phyloP scores from a whole-genome alignment of 768 basidiomycete species.

The Tephrocybe sp. region DNA sequence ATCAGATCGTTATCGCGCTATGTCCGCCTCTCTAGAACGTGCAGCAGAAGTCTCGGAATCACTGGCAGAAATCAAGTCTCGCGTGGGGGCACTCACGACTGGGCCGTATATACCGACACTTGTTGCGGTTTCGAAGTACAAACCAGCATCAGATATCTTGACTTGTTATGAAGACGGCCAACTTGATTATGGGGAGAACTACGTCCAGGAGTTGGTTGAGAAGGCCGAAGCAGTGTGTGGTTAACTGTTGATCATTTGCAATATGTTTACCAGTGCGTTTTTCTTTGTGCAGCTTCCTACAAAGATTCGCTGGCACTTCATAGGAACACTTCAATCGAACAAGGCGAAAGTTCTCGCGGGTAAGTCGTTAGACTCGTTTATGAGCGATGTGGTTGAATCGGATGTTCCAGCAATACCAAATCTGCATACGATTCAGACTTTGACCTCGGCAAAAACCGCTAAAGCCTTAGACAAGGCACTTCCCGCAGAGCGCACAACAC shows the following conservation, averaged over 20 bases:
- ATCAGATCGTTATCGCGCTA: conserved; percentile 11
- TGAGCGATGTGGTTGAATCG: not conserved
- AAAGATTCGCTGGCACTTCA: conserved; percentile 96
- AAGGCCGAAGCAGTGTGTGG: conserved; percentile 67
- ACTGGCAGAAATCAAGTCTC: conserved; percentile 50
- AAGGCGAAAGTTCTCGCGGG: conserved; percentile 89
- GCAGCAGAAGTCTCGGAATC: conserved; percentile 51
- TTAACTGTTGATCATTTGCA: conserved; percentile 1
- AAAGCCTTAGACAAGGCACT: conserved; percentile 76
- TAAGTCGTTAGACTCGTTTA: conserved; percentile 29
- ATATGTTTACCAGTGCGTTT: conserved; percentile 3
- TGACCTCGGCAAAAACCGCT: conserved; percentile 81
- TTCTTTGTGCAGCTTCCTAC: conserved; percentile 62
- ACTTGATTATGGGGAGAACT: conserved; percentile 96
- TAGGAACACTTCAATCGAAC: conserved; percentile 91
- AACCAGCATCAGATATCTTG: conserved; percentile 83
- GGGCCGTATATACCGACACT: conserved; percentile 37
- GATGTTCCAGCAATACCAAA: conserved; percentile 79
- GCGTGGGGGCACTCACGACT: conserved; percentile 38
- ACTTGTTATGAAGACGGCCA: conserved; percentile 83
- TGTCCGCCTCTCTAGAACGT: conserved; percentile 40
- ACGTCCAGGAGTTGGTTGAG: conserved; percentile 89
- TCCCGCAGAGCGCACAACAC: conserved; percentile 48
- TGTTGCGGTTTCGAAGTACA: conserved; percentile 92
- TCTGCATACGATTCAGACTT: conserved; percentile 82